Base-by-base conservation (phyloP, 331 rosid genomes). In the Phaseolus coccineus region DNA sequence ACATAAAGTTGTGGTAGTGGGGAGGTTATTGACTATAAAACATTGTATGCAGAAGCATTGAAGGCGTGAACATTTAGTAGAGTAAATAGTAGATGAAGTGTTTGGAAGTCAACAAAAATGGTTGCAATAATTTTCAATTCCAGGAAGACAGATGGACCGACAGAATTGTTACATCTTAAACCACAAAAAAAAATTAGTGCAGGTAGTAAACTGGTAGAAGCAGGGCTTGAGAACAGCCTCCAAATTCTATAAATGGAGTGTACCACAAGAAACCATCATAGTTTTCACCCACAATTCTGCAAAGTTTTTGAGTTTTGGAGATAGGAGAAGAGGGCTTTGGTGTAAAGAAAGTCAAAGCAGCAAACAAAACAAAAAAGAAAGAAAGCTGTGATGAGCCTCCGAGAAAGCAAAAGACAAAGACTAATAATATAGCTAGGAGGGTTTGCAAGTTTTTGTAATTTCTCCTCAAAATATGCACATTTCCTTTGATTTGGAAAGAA, bases 341-440 rank as follows among this genome's bases (percentile, higher is more conserved):
- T 7, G 63, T 71, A 74, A 25, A 25, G 44, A 61, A 66, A 79
- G 86, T 77, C 82, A 82, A 80, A 72, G 62, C 73, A 82, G 8
- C 77, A 66, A 83, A 69, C 31, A 66, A 57, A 69, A 58, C 31
- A 10, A 5, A 68, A 7, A 24, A 6, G 55, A 59, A 76, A 56
- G 63, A 69, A 13, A 70, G 69, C n/a, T 61, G 62, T 62, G 24
- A 28, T 61, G 37, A 79, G 40, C 79, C 46, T 51, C 24, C 42
- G 56, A 77, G 68, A 78, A 71, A 53, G 71, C 74, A 72, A 52
- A 19, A 73, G 81, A 44, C 75, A 47, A 50, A 57, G 53, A 66
- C 33, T 66, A 4, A 66, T 63, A 15, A 62, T 51, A 79, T 59
- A 59, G 77, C 14, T 14, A 69, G 42, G 71, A 53, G 82, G 74